These are phyloP conservation scores for Solanum piurae DNA, from an alignment of 257 asterid species.

Conservation along the genomic window DNA sequence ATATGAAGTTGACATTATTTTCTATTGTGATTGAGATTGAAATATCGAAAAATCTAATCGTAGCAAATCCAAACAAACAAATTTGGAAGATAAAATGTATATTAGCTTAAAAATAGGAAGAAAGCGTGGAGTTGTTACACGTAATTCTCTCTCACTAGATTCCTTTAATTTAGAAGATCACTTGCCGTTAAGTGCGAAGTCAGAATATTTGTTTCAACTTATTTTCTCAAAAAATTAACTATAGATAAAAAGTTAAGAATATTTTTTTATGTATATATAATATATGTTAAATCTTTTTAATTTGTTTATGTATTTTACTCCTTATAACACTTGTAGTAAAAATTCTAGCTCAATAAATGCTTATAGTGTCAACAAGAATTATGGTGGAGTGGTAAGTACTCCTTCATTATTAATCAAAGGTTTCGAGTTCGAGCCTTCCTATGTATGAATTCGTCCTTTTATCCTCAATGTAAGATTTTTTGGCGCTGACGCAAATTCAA, in stretches of 20 bases:
- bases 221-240: too few species aligned
- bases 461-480: neutral
- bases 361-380: neutral
- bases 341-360: neutral
- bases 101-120: neutral
- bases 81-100: neutral
- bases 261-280: too few species aligned
- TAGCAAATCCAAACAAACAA: neutral
- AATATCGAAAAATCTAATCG: neutral
- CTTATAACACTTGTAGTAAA: neutral
- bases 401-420: neutral
- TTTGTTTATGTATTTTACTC: neutral
- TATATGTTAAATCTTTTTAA: neutral
- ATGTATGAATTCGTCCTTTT: neutral
- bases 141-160: neutral
- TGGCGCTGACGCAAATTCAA: fast-evolving
- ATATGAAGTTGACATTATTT: neutral
- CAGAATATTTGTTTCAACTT: too few species aligned
- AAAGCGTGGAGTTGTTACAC: neutral
- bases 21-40: neutral
- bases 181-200: neutral
- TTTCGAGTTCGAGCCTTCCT: too few species aligned
- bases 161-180: neutral
- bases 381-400: too few species aligned
- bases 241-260: too few species aligned